These are phyloP conservation scores for Aspergillus intermedius DNA, from an alignment of 2,329 filamentous ascomycete species.

Conservation along the genomic window DNA sequence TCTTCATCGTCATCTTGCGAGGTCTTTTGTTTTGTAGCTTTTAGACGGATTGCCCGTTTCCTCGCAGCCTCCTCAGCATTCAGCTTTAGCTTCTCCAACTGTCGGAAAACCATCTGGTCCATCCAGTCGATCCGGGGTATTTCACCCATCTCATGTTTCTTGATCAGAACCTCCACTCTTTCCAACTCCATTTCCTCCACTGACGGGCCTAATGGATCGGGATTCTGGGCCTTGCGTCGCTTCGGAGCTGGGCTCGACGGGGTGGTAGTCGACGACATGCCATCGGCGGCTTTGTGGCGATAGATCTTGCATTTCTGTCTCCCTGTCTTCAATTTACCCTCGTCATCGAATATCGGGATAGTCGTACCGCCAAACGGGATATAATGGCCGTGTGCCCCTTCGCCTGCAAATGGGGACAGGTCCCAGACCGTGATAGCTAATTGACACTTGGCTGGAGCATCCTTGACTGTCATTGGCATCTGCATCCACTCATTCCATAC, in stretches of 20 bases:
- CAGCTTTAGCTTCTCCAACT: conserved; percentile 69
- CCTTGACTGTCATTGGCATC: conserved; percentile 76
- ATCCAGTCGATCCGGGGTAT: conserved; percentile 91
- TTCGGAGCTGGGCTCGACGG: conserved; percentile 60
- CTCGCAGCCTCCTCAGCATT: conserved; percentile 59
- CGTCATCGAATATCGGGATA: conserved; percentile 80
- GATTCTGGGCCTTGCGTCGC: conserved; percentile 45
- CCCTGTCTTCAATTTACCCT: conserved; percentile 86
- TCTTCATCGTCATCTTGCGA: conserved; percentile 34
- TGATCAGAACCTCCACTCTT: conserved; percentile 80
- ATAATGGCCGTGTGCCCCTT: conserved; percentile 65
- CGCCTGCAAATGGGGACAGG: conserved; percentile 69
- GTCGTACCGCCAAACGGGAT: conserved; percentile 94
- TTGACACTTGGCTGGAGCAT: conserved; percentile 72
- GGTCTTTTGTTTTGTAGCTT: conserved; percentile 25
- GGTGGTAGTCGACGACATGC: conserved; percentile 71
- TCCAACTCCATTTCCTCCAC: conserved; percentile 80
- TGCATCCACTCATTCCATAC: conserved; percentile 97
- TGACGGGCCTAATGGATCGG: conserved; percentile 42
- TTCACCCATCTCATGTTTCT: conserved; percentile 97
- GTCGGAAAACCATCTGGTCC: conserved; percentile 86
- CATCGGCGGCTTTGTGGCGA: conserved; percentile 76
- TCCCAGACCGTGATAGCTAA: conserved; percentile 96
- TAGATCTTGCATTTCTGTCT: conserved; percentile 86
- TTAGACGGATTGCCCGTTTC: conserved; percentile 44